phyloP scores from a whole-genome alignment of 352 stramenopile genomes.

The Phytophthora cryptogea region DNA sequence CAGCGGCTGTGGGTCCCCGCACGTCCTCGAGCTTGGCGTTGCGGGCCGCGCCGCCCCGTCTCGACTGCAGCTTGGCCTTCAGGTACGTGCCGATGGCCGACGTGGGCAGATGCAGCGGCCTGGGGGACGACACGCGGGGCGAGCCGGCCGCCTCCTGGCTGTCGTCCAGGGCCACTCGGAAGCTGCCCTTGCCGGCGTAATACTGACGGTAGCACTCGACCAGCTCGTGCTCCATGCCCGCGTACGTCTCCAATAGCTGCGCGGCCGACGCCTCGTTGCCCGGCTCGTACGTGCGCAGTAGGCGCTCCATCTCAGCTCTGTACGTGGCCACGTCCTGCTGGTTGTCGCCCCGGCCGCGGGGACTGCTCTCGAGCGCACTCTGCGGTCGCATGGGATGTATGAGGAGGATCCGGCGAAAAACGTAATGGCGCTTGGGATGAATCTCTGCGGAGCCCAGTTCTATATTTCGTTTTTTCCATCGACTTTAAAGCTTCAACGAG shows the following conservation, averaged over 20 bases:
- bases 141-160: constrained; percentile 21
- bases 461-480: constrained; percentile 30
- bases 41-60: constrained; percentile 30
- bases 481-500: constrained; percentile 25
- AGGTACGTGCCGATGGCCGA: constrained; percentile 64
- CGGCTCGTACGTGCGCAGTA: constrained; percentile 57
- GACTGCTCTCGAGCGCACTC: constrained; percentile 8
- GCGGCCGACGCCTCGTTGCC: constrained; percentile 36
- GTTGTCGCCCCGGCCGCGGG: constrained; percentile 14
- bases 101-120: constrained; percentile 52
- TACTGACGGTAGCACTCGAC: constrained; percentile 71
- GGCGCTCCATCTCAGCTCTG: constrained; percentile 39
- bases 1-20: constrained; percentile 35
- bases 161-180: constrained; percentile 40
- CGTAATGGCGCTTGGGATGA: constrained; percentile 14
- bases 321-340: constrained; percentile 15
- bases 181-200: constrained; percentile 51
- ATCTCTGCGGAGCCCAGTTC: constrained; percentile 11
- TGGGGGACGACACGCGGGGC: constrained; percentile 19
- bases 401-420: constrained; percentile 25
- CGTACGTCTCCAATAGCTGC: constrained; percentile 53
- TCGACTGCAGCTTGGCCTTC: constrained; percentile 52
- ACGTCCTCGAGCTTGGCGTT: constrained; percentile 58
- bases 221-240: constrained; percentile 65
- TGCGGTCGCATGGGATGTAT: constrained; percentile 23